A percentile compares a stretch with the other conserved stretches of the same genome.
phyloP scores from a whole-genome alignment of 2,329 filamentous ascomycete species.

The Neofusicoccum laricinum region DNA sequence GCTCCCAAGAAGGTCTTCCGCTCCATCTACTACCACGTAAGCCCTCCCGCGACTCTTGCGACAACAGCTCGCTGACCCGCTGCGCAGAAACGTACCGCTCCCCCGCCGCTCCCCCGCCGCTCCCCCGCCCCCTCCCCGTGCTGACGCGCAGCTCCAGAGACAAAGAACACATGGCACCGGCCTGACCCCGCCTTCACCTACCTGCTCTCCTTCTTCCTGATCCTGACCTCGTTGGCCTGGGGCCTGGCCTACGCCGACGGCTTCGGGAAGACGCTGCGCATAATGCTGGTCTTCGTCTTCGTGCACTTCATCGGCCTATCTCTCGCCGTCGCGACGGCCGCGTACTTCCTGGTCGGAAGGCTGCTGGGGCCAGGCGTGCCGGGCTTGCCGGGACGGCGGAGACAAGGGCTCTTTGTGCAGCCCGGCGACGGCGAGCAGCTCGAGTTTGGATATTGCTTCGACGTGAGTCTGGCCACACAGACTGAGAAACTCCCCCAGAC shows the following conservation, averaged over 20 bases:
- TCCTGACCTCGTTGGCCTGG: conserved; percentile 55
- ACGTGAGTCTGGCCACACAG: conserved; percentile 45
- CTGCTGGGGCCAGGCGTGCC: conserved; percentile 58
- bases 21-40: conserved; percentile 67
- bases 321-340: conserved; percentile 58
- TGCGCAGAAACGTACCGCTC: conserved; percentile 38
- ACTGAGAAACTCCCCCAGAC: not conserved
- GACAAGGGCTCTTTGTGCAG: conserved; percentile 59
- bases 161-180: conserved; percentile 68
- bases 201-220: conserved; percentile 63
- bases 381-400: conserved; percentile 49
- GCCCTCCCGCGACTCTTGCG: conserved; percentile 3
- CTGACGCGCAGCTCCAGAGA: conserved; percentile 47
- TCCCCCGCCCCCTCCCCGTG: not conserved
- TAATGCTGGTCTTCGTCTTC: conserved; percentile 49
- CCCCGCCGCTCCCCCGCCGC: not conserved
- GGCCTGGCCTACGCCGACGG: conserved; percentile 54
- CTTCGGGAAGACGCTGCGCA: conserved; percentile 41
- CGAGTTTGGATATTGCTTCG: conserved; percentile 71
- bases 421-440: conserved; percentile 56
- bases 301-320: conserved; percentile 62
- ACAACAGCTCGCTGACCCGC: conserved; percentile 3
- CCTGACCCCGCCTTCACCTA: conserved; percentile 69
- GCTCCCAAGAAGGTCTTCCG: conserved; percentile 70
- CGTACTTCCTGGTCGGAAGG: conserved; percentile 62